Base-by-base conservation (phyloP, 805 yeast genomes). In the Candida golubevii region DNA sequence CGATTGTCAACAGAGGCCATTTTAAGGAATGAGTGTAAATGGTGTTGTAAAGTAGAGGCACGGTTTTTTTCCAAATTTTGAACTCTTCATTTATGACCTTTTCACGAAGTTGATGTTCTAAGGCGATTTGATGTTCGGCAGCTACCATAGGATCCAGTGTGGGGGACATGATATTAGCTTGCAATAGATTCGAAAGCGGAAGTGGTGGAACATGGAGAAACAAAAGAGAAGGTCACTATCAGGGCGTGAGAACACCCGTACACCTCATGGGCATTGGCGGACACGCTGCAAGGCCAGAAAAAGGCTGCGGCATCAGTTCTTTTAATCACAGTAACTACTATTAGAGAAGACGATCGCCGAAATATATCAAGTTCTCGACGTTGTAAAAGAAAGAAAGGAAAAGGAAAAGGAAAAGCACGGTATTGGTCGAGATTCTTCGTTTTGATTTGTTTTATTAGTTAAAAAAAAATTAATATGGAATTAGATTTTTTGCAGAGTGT, bases 31-130 rank as follows among this genome's bases (percentile, higher is more conserved):
- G 77, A 4, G 93, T 83, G 49, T 85, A 82, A 37, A 88, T 69
- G 49, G 83, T 76, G 53, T 83, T 86, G 62, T 88, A 88, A 47
- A 88, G 68, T 51, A 85, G 69, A 3, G 95, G 95, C 11, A 85
- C 83, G 1, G 91, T 78, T 57, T 87, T 86, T 61, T 87, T 88
- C 96, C 96, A 88, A 46, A 82, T 67, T 53, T 74, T 74, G 70
- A 76, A 85, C 65, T 85, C 93, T 62, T 85, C 95, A 55, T 85
- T 85, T 48, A 75, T 71, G 8, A 83, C 63, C 57, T 84, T 85
- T 55, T 82, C 86, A 39, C 72, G 70, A 40, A 72, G 66, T 53
- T 79, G 82, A 55, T 77, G 79, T 47, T 73, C 79, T 15, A 60
- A 54, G 29, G 64, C 56, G 18, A 71, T 58, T 41, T 66, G 72